Evolutionary conservation across 768 basidiomycete genomes (phyloP).

Genomic region (Russula sp.): DNA sequence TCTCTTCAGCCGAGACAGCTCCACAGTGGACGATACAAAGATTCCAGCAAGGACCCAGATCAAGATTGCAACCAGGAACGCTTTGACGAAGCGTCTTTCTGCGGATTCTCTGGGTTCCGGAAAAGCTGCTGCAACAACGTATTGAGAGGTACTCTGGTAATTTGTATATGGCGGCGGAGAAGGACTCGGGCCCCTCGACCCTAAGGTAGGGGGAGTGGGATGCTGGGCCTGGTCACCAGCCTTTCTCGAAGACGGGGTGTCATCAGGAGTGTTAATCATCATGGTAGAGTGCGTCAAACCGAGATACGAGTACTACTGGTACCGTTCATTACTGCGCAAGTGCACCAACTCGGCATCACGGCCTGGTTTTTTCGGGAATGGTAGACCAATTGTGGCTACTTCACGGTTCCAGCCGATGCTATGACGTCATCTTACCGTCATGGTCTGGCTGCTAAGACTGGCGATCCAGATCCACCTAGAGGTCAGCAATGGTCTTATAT

Average conservation of each 20-base stretch:
- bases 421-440: too few relatives aligned
- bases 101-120: slow-evolving; percentile 3
- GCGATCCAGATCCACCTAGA: too few relatives aligned
- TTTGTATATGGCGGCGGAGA: slow-evolving; percentile 15
- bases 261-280: neutral
- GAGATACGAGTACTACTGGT: neutral
- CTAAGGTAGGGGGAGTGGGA: neutral
- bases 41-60: slow-evolving; percentile 26
- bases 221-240: neutral
- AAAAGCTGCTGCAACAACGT: neutral
- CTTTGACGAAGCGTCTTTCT: slow-evolving; percentile 27
- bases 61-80: slow-evolving; percentile 26
- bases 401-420: too few relatives aligned
- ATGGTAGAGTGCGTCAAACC: neutral
- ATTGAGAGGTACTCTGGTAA: slow-evolving; percentile 3
- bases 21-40: slow-evolving; percentile 12
- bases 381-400: too few relatives aligned
- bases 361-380: too few relatives aligned
- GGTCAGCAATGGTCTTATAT: too few relatives aligned
- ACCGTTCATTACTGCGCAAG: too few relatives aligned
- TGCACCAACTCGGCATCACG: too few relatives aligned
- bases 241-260: neutral
- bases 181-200: neutral
- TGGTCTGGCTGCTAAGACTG: too few relatives aligned
- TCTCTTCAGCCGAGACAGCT: neutral